Percentiles rank a stretch among this genome's conserved stretches.
These are phyloP conservation scores for Tricholoma flavovirens DNA, from an alignment of 768 basidiomycete species.

Conservation along the genomic window DNA sequence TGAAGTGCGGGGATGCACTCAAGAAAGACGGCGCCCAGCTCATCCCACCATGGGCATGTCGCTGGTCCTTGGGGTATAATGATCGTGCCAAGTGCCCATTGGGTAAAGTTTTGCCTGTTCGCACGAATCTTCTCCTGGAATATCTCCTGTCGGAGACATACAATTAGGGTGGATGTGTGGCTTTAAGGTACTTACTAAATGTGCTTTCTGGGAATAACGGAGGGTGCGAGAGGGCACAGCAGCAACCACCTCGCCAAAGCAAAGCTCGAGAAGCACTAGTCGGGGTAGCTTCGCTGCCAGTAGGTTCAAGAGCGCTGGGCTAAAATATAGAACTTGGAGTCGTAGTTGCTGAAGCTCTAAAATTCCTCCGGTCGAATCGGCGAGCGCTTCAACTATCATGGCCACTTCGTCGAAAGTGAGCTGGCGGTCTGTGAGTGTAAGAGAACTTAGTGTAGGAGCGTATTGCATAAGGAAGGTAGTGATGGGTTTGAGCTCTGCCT, in stretches of 20 bases:
- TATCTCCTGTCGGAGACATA: conserved; percentile 2
- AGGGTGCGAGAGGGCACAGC: not conserved
- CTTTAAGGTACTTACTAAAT: conserved; percentile 8
- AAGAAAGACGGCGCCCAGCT: conserved; percentile 5
- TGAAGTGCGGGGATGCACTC: conserved; percentile 12
- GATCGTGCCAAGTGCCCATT: conserved; percentile 11
- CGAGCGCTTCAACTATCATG: conserved; percentile 21
- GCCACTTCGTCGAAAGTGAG: conserved; percentile 27
- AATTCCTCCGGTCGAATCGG: not conserved
- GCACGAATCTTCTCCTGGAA: conserved; percentile 6
- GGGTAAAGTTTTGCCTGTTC: conserved; percentile 3
- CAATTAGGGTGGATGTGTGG: not conserved
- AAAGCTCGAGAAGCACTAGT: conserved; percentile 18
- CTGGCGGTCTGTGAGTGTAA: conserved; percentile 33
- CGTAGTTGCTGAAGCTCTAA: conserved; percentile 14
- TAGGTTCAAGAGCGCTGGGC: conserved; percentile 19
- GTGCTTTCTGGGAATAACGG: not conserved
- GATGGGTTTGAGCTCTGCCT: conserved; percentile 23
- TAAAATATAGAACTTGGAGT: conserved; percentile 18
- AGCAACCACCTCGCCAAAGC: conserved; percentile 17
- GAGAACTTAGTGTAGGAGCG: conserved; percentile 21
- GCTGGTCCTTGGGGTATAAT: conserved; percentile 3
- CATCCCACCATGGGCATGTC: not conserved
- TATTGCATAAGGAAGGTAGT: conserved; percentile 25
- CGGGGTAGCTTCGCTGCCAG: conserved; percentile 18